Evolutionary conservation across 1,284 basidiomycete species (phyloP), one percentile per base, ranked within the genome.

Genomic region (Ustilago trichophora): DNA sequence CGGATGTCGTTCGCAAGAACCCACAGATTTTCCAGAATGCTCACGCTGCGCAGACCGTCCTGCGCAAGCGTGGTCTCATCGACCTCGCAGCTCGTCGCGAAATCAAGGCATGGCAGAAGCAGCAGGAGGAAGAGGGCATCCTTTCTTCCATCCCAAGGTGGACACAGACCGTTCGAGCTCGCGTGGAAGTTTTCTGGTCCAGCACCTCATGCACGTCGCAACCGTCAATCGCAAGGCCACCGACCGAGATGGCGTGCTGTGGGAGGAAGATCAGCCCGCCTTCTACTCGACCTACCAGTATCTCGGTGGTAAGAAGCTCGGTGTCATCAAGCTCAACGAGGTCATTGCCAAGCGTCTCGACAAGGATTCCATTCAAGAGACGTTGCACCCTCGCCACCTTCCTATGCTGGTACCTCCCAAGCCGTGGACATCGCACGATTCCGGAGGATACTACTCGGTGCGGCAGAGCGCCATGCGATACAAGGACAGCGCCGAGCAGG

Each of bases 261-360:
- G 80, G 78, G 71, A 75, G 34, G 93, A 98, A 83, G 84, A 85
- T 15, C 95, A 98, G 74, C 91, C 92, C 0, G 95, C 94, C 0
- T 95, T 98, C 83, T 90, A 88, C 62, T 92, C 97, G 78, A 86
- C 88, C 3, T 97, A 97, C 80, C 94, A 98, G 83, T 97, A 96
- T 78, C 81, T 90, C n/a, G 88, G 91, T 16, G 94, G 95, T 0
- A 89, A 89, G 73, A 95, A 92, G 82, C 86, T 96, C 6, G 95
- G 95, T 32, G 88, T 98, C 32, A 90, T 98, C 80, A 89, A 88
- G 78, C 83, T 96, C 57, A 97, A 98, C 81, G 88, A 90, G 2
- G 87, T 86, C 2, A 89, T 98, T 10, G 85, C 89, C 2, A 87
- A 90, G 18, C 87, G 90, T 3, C 84, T 98, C 57, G 89, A 91